Base-by-base conservation (phyloP, 169 alveolate species). In the Plasmodium chabaudi region DNA sequence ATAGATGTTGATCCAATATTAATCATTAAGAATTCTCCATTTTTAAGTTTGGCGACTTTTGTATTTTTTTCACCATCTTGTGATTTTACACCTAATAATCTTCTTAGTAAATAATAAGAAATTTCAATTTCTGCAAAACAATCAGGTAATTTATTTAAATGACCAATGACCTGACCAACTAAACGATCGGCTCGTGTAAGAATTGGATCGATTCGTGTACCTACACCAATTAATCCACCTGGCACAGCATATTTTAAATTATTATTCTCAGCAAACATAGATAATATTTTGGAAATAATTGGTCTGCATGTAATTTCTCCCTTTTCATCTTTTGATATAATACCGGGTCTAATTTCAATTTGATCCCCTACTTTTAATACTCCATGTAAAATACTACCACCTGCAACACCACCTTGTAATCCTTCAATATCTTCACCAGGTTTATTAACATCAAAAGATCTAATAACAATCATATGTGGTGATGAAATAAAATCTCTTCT, bases 331-430 rank as follows among this genome's bases (percentile, higher is more conserved):
- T 97, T 98, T 64, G 97, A 92, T 56, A 95, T 94, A 57, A 97
- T 96, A 0, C 99, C 99, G 7, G 99, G 99, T n/a, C 99, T 92
- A 25, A 98, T 96, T 95, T 98, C 99, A 15, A 99, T 97, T 91
- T 98, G 98, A 87, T 98, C 99, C 21, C 99, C 99, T 65, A 98
- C 97, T 89, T 89, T 97, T 65, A 98, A 89, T 23, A 98, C 99
- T 23, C 99, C 99, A 94, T 96, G 94, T 47, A 98, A 94, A 64
- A 99, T 97, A 57, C 99, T 95, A 0, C 99, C 99, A 25, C 99
- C 99, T 9, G 99, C 99, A 13, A 98, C 99, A 10, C 99, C 99
- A n/a, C 99, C 99, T 92, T 97, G 97, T 88, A 99, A 95, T 46
- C 97, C 96, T 84, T 97, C 97, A 12, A 97, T 96, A 87, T 97